Base-by-base conservation (phyloP, 2,329 filamentous ascomycete species). In the Dactylellina parvicollis region DNA sequence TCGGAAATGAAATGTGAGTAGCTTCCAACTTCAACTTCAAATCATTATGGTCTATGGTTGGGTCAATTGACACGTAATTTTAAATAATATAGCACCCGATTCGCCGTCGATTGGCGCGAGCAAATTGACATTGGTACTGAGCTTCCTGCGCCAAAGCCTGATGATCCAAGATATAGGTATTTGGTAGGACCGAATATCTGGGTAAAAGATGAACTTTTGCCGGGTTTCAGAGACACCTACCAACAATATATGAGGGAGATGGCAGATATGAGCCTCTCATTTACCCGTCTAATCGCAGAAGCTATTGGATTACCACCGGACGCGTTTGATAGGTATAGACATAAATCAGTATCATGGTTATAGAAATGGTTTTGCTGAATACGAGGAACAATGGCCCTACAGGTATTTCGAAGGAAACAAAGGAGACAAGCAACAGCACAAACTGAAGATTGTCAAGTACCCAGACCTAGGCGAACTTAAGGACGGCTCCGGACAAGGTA, bases 371-470 rank as follows among this genome's bases (percentile, higher is more conserved):
- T 9, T 22, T 40, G 22, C 2, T 16, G 14, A 22, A 28, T 50
- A 16, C 18, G 16, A 5, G 14, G 30, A 7, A 12, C 26, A 3
- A n/a, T n/a, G n/a, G n/a, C n/a, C n/a, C n/a, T 54, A 32, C 46
- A 71, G 66, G 38, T 72, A 72, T 22, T 72, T 64, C 18, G 67
- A 72, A 18, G 67, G 67, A 36, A 46, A 30, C 24, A 84, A 83
- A 80, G 85, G 76, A 83, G 86, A 62, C n/a, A 75, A 69, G 77
- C 80, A 75, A 82, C 92, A 95, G 82, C 91, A 96, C 83, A 96
- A 96, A 83, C 85, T 96, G 78, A 96, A 96, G 83, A 89, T 96
- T 71, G 89, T 96, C 72, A 92, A 91, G 82, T 96, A 95, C 79
- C 92, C 92, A 0, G 92, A 95, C 79, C 80, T 86, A 10, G 81